Evolutionary conservation across 2,329 filamentous ascomycete genomes (phyloP).

Genomic region (Penicillium thymicola): DNA sequence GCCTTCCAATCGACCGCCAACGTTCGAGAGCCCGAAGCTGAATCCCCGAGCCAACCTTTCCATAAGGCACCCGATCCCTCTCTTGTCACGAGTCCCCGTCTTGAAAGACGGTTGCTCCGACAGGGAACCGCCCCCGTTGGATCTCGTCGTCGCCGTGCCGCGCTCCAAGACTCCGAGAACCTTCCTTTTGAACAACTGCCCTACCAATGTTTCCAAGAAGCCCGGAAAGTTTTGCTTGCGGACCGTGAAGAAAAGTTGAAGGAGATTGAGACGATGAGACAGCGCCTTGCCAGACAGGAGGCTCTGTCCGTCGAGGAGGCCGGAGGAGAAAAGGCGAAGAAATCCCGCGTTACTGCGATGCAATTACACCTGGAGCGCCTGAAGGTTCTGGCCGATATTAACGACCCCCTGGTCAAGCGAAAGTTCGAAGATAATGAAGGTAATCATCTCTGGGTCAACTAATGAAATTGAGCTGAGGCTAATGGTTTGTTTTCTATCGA

Average conservation of each 20-base stretch:
- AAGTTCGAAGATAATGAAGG: constrained; percentile 88
- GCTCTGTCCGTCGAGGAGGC: constrained; percentile 56
- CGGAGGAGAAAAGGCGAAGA: constrained; percentile 64
- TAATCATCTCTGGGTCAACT: constrained; percentile 40
- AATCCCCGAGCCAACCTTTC: constrained; percentile 39
- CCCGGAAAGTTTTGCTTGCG: constrained; percentile 72
- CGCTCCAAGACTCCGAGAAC: constrained; percentile 61
- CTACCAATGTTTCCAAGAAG: constrained; percentile 98
- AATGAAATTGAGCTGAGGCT: constrained; percentile 11
- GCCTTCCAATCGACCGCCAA: constrained; percentile 49
- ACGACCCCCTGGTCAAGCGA: constrained; percentile 90
- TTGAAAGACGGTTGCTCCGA: constrained; percentile 67
- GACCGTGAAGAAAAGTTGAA: constrained; percentile 79
- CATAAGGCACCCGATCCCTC: constrained; percentile 57
- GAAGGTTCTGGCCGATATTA: constrained; percentile 90
- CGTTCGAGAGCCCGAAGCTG: constrained; percentile 45
- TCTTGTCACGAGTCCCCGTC: constrained; percentile 61
- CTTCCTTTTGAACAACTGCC: constrained; percentile 90
- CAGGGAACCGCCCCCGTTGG: constrained; percentile 71
- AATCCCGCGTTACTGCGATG: constrained; percentile 67
- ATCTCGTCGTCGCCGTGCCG: constrained; percentile 77
- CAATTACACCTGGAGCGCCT: constrained; percentile 68
- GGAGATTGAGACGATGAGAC: constrained; percentile 65
- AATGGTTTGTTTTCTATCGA: constrained; percentile 14
- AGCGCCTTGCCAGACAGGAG: constrained; percentile 66